phyloP scores from a whole-genome alignment of 257 asterid genomes.

The Echium plantagineum region DNA sequence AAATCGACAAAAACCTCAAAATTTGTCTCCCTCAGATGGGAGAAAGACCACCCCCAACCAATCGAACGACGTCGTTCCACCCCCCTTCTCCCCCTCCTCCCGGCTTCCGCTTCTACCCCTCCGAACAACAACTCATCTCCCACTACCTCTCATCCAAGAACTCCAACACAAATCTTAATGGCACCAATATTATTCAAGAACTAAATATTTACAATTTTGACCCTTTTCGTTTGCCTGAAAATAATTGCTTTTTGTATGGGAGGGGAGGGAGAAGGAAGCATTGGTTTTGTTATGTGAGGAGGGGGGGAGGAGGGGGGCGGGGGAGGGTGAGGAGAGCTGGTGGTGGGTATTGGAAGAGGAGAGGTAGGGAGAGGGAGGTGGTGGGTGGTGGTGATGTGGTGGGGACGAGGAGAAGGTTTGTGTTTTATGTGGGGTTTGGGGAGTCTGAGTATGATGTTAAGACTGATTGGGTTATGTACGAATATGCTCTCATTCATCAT shows the following conservation, averaged over 20 bases:
- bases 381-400: slow-evolving; percentile 20
- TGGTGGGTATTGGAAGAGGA: slow-evolving; percentile 29
- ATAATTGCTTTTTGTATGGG: slow-evolving; percentile 24
- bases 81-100: slow-evolving; percentile 20
- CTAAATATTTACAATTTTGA: slow-evolving; percentile 26
- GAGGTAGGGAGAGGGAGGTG: slow-evolving; percentile 19
- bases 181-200: slow-evolving; percentile 22
- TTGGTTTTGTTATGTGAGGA: slow-evolving; percentile 30
- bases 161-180: slow-evolving; percentile 6
- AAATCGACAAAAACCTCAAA: neutral
- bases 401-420: slow-evolving; percentile 29
- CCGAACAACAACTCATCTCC: slow-evolving; percentile 27
- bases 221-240: slow-evolving; percentile 23
- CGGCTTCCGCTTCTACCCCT: slow-evolving; percentile 28
- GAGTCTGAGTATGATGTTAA: slow-evolving; percentile 14
- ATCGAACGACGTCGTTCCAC: slow-evolving; percentile 3
- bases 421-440: slow-evolving; percentile 21
- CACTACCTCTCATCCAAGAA: slow-evolving; percentile 28
- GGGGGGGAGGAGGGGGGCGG: slow-evolving; percentile 10
- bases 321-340: slow-evolving; percentile 25
- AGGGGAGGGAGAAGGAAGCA: slow-evolving; percentile 22
- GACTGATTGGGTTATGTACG: slow-evolving; percentile 36
- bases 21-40: slow-evolving; percentile 15
- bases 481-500: slow-evolving; percentile 21
- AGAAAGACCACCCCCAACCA: neutral